Evolutionary conservation across 495 filamentous ascomycete species (phyloP).

Genomic region (Xanthoparmelia taractica): DNA sequence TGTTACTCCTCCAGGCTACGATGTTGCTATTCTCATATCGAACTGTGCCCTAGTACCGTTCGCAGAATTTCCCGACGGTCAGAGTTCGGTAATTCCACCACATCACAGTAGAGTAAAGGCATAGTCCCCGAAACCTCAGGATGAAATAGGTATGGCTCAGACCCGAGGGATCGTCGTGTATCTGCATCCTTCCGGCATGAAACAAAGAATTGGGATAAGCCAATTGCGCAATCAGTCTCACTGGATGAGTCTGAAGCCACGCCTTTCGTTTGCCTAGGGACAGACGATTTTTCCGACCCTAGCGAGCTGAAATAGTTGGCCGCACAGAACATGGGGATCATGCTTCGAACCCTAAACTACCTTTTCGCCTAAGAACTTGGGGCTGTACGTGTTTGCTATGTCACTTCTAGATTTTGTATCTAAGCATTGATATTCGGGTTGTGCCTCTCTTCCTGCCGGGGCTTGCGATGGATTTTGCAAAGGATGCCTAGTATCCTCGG

Average conservation of each 20-base stretch:
- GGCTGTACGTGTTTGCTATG: conserved; percentile 20
- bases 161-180: conserved; percentile 5
- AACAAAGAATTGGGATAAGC: not conserved
- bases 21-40: conserved; percentile 1
- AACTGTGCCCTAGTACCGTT: not conserved
- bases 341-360: conserved; percentile 9
- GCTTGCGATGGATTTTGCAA: conserved; percentile 19
- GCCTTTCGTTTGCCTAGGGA: not conserved
- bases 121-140: not conserved
- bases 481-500: conserved; percentile 21
- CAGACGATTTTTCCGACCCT: not conserved
- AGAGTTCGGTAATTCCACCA: not conserved
- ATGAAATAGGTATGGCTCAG: not conserved
- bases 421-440: conserved; percentile 9
- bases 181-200: conserved; percentile 9
- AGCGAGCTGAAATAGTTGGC: conserved; percentile 1
- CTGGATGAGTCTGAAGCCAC: not conserved
- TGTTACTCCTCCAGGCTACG: not conserved
- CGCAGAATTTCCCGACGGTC: not conserved
- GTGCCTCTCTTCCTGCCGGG: conserved; percentile 20
- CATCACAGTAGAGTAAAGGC: not conserved
- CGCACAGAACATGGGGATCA: conserved; percentile 10
- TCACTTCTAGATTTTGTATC: conserved; percentile 9
- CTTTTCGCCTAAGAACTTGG: conserved; percentile 10
- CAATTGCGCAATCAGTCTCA: conserved; percentile 2